phyloP scores from a whole-genome alignment of 345 rosid species.

The Populus ilicifolia region DNA sequence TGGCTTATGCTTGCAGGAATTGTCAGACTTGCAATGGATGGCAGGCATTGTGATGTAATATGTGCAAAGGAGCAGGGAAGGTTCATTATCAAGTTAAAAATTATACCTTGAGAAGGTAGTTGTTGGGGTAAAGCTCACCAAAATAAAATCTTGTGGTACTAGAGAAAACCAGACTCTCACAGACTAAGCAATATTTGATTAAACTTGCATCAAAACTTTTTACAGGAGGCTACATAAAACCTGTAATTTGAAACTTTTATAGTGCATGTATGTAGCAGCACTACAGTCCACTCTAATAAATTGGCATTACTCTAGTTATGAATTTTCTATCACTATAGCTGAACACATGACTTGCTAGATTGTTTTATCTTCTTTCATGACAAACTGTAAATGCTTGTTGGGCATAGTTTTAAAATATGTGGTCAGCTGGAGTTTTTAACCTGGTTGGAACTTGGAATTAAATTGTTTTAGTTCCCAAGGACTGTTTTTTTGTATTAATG shows the following conservation, averaged over 20 bases:
- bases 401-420: background rate
- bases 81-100: constrained; percentile 82
- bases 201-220: background rate
- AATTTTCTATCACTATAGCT: background rate
- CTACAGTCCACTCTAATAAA: background rate
- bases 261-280: background rate
- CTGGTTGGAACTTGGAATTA: no score
- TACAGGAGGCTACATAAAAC: background rate
- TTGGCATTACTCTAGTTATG: background rate
- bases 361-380: background rate
- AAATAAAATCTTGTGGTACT: background rate
- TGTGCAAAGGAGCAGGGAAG: constrained; percentile 90
- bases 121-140: background rate
- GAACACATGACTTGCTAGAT: background rate
- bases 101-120: constrained; percentile 69
- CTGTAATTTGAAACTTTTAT: background rate
- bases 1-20: constrained; percentile 46
- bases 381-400: background rate
- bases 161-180: background rate
- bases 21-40: constrained; percentile 82
- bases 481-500: no score
- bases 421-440: background rate
- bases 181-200: background rate
- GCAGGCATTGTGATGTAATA: constrained; percentile 82
- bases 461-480: no score